phyloP scores from a whole-genome alignment of 2,329 filamentous ascomycete genomes.

The Cryphonectria nitschkei region DNA sequence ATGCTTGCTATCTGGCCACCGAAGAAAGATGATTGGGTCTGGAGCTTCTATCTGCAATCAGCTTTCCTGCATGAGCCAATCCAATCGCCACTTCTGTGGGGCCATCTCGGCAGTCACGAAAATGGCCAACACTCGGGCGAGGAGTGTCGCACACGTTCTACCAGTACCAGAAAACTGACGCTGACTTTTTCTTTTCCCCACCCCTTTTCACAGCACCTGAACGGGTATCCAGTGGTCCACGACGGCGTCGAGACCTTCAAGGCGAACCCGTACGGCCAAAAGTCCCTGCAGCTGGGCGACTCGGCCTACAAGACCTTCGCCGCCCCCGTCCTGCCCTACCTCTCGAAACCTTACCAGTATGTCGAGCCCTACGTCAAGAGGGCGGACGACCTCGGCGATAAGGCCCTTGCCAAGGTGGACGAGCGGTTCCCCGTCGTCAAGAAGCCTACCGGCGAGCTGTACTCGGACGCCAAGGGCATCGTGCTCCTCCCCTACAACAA shows the following conservation, averaged over 20 bases:
- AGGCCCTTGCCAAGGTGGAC: conserved; percentile 71
- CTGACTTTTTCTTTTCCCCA: conserved; percentile 25
- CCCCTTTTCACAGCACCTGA: conserved; percentile 66
- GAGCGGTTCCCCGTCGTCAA: conserved; percentile 73
- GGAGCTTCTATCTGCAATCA: not conserved
- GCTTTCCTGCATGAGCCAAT: not conserved
- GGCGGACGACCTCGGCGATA: conserved; percentile 77
- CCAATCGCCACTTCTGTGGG: not conserved
- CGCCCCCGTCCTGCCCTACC: conserved; percentile 76
- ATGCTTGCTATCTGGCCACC: not conserved
- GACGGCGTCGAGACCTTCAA: conserved; percentile 81
- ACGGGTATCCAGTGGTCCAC: conserved; percentile 80
- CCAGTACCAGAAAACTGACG: not conserved
- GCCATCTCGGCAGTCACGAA: not conserved
- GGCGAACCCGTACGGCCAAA: conserved; percentile 80
- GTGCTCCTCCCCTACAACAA: conserved; percentile 67
- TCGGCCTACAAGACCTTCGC: conserved; percentile 76
- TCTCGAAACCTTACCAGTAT: conserved; percentile 79
- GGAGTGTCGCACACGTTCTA: not conserved
- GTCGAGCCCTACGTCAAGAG: conserved; percentile 83
- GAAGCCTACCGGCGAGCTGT: conserved; percentile 74
- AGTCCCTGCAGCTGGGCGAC: conserved; percentile 76
- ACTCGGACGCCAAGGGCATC: conserved; percentile 64
- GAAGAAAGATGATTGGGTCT: not conserved
- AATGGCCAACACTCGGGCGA: not conserved